Conservation (phyloP, 2,329 filamentous ascomycete genomes). For the Ceratocystis albifundus region DNA sequence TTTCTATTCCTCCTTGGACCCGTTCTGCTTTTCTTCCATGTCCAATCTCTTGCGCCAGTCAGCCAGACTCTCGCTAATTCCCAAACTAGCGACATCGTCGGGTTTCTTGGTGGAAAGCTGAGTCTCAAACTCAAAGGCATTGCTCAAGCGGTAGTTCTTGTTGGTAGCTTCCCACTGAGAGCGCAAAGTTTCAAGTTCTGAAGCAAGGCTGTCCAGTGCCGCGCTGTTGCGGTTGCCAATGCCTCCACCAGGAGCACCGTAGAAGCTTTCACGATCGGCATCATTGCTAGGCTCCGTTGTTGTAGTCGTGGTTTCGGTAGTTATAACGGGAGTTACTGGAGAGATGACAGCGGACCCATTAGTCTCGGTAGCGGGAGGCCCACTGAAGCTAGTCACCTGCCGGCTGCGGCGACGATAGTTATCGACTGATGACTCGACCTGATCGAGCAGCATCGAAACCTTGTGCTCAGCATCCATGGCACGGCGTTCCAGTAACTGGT, state of each 20-base stretch:
- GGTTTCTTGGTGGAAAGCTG: slow-evolving; percentile 32
- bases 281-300: slow-evolving; percentile 31
- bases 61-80: slow-evolving; percentile 59
- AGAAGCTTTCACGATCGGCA: slow-evolving; percentile 48
- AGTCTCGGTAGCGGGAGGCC: slow-evolving; percentile 18
- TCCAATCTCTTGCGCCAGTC: slow-evolving; percentile 74
- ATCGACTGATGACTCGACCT: slow-evolving; percentile 86
- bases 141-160: slow-evolving; percentile 85
- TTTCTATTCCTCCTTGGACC: slow-evolving; percentile 26
- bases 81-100: slow-evolving; percentile 35
- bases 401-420: slow-evolving; percentile 76
- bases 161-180: slow-evolving; percentile 93
- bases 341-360: slow-evolving; percentile 34
- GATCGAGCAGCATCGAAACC: slow-evolving; percentile 82
- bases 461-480: slow-evolving; percentile 86
- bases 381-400: slow-evolving; percentile 36
- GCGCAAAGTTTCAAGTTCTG: slow-evolving; percentile 79
- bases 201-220: slow-evolving; percentile 81
- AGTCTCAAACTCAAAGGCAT: slow-evolving; percentile 73
- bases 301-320: slow-evolving; percentile 15
- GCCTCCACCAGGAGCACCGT: slow-evolving; percentile 45
- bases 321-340: background rate
- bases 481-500: slow-evolving; percentile 66
- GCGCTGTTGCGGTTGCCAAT: slow-evolving; percentile 44
- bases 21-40: slow-evolving; percentile 33